These are phyloP conservation scores for Durusdinium trenchii DNA, from an alignment of 73 alveolate species.

Conservation along the genomic window DNA sequence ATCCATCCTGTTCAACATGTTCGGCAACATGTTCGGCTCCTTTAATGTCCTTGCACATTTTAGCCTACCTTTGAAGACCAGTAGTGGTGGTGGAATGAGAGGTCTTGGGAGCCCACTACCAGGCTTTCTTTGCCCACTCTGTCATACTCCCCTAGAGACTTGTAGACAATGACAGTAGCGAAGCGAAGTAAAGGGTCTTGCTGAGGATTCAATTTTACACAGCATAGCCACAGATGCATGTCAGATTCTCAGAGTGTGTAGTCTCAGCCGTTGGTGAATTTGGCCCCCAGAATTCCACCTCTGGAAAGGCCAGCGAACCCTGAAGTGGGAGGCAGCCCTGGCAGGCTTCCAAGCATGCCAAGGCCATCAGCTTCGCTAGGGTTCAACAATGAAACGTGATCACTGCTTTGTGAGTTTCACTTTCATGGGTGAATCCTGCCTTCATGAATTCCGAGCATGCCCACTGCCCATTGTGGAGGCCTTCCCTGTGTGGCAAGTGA, in stretches of 20 bases:
- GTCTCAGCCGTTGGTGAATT: too few relatives aligned
- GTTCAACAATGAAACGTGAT: background rate
- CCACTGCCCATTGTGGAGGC: background rate
- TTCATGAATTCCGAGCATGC: background rate
- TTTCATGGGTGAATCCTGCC: background rate
- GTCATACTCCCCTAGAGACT: background rate
- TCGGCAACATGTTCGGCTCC: background rate
- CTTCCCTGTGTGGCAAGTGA: background rate
- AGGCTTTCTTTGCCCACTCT: background rate
- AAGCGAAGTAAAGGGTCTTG: background rate
- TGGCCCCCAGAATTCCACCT: background rate
- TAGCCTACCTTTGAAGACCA: background rate
- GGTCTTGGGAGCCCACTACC: background rate
- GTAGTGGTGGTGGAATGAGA: background rate
- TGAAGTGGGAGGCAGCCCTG: background rate
- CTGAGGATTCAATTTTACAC: conserved; percentile 8
- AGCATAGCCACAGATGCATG: background rate
- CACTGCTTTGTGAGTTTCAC: background rate
- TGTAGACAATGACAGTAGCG: background rate
- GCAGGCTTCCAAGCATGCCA: background rate
- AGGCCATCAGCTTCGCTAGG: background rate
- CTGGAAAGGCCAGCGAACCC: conserved; percentile 13
- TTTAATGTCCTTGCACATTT: too few relatives aligned
- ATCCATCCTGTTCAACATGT: background rate
- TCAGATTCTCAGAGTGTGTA: background rate